These are phyloP conservation scores for Aureobasidium musti DNA, from an alignment of 2,329 filamentous ascomycete species.

Conservation along the genomic window DNA sequence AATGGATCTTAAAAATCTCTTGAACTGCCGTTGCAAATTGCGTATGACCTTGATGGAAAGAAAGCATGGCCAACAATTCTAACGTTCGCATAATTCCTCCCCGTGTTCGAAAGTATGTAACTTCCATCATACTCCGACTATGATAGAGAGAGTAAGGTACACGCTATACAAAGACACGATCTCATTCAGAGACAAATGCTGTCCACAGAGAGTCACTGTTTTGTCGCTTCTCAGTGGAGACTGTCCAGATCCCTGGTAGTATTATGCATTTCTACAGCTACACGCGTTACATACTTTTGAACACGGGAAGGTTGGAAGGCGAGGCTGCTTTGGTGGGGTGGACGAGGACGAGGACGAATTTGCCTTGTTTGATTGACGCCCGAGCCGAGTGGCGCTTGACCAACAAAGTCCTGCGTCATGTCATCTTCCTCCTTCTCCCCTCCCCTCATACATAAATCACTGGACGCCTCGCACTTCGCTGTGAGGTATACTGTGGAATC, in stretches of 20 bases:
- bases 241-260: too few species aligned
- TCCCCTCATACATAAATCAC: slow-evolving; percentile 7
- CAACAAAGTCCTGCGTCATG: slow-evolving; percentile 19
- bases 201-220: too few species aligned
- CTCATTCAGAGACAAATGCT: too few species aligned
- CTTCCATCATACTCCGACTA: too few species aligned
- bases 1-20: background rate
- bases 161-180: too few species aligned
- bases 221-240: too few species aligned
- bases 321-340: background rate
- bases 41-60: slow-evolving; percentile 6
- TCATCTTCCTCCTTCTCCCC: background rate
- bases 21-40: background rate
- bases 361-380: slow-evolving; percentile 22
- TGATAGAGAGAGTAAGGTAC: too few species aligned
- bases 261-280: too few species aligned
- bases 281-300: too few species aligned
- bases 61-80: background rate
- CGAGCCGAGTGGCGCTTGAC: background rate
- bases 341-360: background rate
- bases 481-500: slow-evolving; percentile 13
- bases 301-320: too few species aligned
- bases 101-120: too few species aligned
- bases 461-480: slow-evolving; percentile 15
- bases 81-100: too few species aligned